Evolutionary conservation across 2,329 filamentous ascomycete genomes (phyloP), one percentile per base, ranked within the genome.

Genomic region (Colletotrichum australisinense): DNA sequence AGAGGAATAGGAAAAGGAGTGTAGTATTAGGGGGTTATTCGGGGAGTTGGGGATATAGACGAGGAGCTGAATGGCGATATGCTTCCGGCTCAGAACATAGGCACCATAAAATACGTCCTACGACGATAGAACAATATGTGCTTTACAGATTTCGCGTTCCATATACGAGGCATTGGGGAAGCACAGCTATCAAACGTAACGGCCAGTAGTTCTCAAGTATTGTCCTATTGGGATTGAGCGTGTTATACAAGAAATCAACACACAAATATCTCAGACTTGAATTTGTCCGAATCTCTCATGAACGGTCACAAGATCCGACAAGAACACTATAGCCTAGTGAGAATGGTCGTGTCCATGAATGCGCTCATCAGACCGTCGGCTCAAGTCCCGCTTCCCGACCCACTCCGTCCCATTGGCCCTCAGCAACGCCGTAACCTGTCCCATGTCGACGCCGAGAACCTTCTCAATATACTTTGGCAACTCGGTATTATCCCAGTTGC

Each of bases 401-500:
- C 78, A 80, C 38, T 69, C 75, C 12, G 73, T 74, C 22, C 78
- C 78, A 32, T 76, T 69, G 38, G 73, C 64, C 16, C 77, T 75
- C 53, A 80, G 72, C 30, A 67, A 58, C 32, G 69, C 60, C 3
- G 78, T 80, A 14, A 74, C 75, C 28, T 76, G 70, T 11, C 62
- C 53, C 69, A 79, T 68, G 63, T 73, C 73, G 22, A 80, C 49
- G 16, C 75, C 75, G 5, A 80, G 76, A 9, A 72, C 76, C 59
- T 75, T 70, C 60, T 77, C 78, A 19, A 79, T 72, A 63, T 80
- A 78, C 26, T 52, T 67, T 19, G 78, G 76, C 16, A 80, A 74
- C 69, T 78, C 75, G 26, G 72, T 79, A 73, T 80, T 80, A 73
- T 80, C 73, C 57, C 75, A 75, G 75, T 76, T 78, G 28, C 67